A percentile compares a stretch with the other conserved stretches of the same genome.
These are phyloP conservation scores for Penicillium brevicompactum DNA, from an alignment of 2,329 filamentous ascomycete genomes.

Conservation along the genomic window DNA sequence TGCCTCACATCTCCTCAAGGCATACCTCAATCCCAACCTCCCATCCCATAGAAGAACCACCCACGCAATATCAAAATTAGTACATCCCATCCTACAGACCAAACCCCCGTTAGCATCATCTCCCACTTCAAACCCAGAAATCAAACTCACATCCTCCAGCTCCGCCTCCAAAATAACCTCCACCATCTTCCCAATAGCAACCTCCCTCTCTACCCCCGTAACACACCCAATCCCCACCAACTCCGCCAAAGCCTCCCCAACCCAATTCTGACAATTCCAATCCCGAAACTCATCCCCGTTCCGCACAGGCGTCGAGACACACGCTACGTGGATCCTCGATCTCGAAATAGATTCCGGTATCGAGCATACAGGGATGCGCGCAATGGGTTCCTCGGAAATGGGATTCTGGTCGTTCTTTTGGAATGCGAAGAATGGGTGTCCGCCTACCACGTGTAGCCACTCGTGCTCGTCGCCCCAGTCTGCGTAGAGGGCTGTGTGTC, in stretches of 20 bases:
- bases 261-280: conserved; percentile 40
- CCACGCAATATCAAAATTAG: too few relatives aligned
- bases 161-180: conserved; percentile 31
- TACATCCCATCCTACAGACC: too few relatives aligned
- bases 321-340: conserved; percentile 18
- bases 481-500: conserved; percentile 33
- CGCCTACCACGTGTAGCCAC: conserved; percentile 28
- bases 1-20: too few relatives aligned
- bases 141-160: conserved; percentile 16
- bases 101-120: too few relatives aligned
- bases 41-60: too few relatives aligned
- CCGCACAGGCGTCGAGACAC: conserved; percentile 23
- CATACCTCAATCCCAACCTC: too few relatives aligned
- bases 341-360: conserved; percentile 11
- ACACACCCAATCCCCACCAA: conserved; percentile 27
- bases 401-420: conserved; percentile 11
- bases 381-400: conserved; percentile 11
- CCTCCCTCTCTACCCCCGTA: conserved; percentile 15
- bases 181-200: conserved; percentile 30
- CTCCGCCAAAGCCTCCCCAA: conserved; percentile 29
- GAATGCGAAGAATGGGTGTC: conserved; percentile 31
- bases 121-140: too few relatives aligned
- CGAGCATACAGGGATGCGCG: conserved; percentile 20
- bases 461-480: conserved; percentile 18
- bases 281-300: conserved; percentile 27